Percentiles rank a stretch among this genome's conserved stretches.
These are phyloP conservation scores for Cichorium intybus DNA, from an alignment of 140 eudicot genomes.

Conservation along the genomic window DNA sequence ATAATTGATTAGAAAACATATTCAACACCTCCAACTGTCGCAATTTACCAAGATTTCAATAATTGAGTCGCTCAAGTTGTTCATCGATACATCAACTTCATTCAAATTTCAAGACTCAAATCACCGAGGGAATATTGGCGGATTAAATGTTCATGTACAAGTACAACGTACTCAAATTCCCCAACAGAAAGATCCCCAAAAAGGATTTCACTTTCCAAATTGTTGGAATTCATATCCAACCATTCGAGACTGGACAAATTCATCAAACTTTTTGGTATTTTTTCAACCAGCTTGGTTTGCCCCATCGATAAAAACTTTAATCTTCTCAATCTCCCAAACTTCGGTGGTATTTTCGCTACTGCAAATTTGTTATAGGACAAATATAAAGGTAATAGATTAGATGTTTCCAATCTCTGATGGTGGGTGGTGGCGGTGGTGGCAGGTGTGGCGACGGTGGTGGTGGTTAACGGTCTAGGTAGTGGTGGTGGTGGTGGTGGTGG, in stretches of 20 bases:
- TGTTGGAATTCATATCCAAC: conserved; percentile 52
- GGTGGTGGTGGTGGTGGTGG: too few relatives aligned
- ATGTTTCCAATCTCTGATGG: conserved; percentile 59
- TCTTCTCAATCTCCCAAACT: conserved; percentile 48
- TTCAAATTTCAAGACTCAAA: conserved; percentile 44
- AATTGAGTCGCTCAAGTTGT: conserved; percentile 54
- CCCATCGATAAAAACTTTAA: conserved; percentile 44
- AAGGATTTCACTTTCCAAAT: conserved; percentile 59
- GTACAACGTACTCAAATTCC: conserved; percentile 39
- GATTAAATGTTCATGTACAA: conserved; percentile 50
- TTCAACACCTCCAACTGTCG: conserved; percentile 43
- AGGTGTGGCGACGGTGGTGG: too few relatives aligned
- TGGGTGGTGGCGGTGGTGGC: too few relatives aligned
- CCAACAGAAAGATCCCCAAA: conserved; percentile 50
- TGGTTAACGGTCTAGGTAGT: too few relatives aligned
- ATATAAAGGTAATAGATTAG: conserved; percentile 33
- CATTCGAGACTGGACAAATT: conserved; percentile 36
- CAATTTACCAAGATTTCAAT: conserved; percentile 59
- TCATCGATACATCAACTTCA: conserved; percentile 55
- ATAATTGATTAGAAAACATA: conserved; percentile 48
- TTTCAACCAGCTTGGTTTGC: conserved; percentile 41
- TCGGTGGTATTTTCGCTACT: conserved; percentile 44
- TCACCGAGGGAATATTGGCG: conserved; percentile 47
- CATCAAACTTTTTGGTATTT: conserved; percentile 45
- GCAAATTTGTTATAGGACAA: conserved; percentile 48